These are phyloP conservation scores for Sporothrix pallida DNA, from an alignment of 2,329 filamentous ascomycete species.

Conservation along the genomic window DNA sequence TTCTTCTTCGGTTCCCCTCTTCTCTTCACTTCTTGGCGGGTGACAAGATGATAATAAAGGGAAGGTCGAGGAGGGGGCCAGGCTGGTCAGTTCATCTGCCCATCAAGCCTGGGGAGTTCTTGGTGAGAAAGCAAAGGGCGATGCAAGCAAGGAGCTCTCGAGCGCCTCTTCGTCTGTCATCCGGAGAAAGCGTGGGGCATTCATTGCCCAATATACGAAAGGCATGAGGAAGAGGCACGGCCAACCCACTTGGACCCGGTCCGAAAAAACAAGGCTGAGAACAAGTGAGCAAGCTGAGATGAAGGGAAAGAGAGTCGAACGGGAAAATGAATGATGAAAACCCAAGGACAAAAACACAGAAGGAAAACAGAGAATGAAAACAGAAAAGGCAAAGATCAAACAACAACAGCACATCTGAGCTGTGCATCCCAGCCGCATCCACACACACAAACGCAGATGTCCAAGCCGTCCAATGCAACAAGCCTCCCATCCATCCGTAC, in stretches of 20 bases:
- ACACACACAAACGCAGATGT: background rate
- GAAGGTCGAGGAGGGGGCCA: background rate
- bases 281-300: background rate
- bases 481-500: background rate
- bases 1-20: background rate
- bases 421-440: conserved; percentile 19
- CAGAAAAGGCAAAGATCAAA: background rate
- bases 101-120: too few relatives aligned
- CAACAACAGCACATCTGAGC: background rate
- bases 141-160: too few relatives aligned
- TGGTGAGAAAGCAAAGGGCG: too few relatives aligned
- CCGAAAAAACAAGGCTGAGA: background rate
- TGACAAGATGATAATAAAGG: background rate
- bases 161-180: too few relatives aligned
- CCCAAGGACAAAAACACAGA: background rate
- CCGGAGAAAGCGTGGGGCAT: too few relatives aligned
- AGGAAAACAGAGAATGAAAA: background rate
- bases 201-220: background rate
- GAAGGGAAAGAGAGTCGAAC: background rate
- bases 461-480: background rate
- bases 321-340: background rate
- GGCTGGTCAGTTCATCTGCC: too few relatives aligned
- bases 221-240: background rate
- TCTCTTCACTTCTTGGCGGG: background rate
- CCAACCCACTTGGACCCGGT: background rate